Evolutionary conservation across 2,329 filamentous ascomycete genomes (phyloP).

Genomic region (Curvularia sp.): DNA sequence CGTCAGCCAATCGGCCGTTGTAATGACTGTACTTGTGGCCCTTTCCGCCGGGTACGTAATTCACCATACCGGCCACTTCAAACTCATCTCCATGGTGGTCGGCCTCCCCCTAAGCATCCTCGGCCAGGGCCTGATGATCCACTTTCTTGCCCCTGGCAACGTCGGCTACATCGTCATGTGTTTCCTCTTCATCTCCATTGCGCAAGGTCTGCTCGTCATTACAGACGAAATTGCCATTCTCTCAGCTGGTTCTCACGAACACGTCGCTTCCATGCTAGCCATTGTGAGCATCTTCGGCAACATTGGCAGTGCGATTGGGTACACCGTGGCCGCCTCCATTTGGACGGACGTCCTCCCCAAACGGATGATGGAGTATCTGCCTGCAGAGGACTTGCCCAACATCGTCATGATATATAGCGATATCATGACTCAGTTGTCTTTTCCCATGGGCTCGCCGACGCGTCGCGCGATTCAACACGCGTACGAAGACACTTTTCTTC

Average conservation of each 20-base stretch:
- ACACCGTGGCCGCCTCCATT: constrained; percentile 66
- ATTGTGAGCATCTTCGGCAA: constrained; percentile 65
- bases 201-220: constrained; percentile 35
- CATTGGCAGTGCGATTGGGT: constrained; percentile 57
- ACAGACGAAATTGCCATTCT: constrained; percentile 33
- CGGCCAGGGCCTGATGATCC: constrained; percentile 37
- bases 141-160: constrained; percentile 34
- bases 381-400: constrained; percentile 55
- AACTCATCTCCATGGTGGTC: constrained; percentile 23
- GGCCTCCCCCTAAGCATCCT: constrained; percentile 31
- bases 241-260: constrained; percentile 46
- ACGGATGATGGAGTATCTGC: constrained; percentile 12
- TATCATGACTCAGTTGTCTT: constrained; percentile 62
- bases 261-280: constrained; percentile 56
- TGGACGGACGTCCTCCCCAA: constrained; percentile 58
- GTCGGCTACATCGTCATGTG: constrained; percentile 45
- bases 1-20: constrained; percentile 44
- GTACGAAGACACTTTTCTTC: constrained; percentile 29
- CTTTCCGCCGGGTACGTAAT: constrained; percentile 25
- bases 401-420: constrained; percentile 56
- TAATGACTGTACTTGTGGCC: constrained; percentile 27
- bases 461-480: constrained; percentile 50
- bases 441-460: constrained; percentile 57
- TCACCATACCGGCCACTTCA: constrained; percentile 28
- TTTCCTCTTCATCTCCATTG: constrained; percentile 39